Evolutionary conservation across 495 filamentous ascomycete genomes (phyloP), one percentile per base, ranked within the genome.

Genomic region (Daldinia loculata): DNA sequence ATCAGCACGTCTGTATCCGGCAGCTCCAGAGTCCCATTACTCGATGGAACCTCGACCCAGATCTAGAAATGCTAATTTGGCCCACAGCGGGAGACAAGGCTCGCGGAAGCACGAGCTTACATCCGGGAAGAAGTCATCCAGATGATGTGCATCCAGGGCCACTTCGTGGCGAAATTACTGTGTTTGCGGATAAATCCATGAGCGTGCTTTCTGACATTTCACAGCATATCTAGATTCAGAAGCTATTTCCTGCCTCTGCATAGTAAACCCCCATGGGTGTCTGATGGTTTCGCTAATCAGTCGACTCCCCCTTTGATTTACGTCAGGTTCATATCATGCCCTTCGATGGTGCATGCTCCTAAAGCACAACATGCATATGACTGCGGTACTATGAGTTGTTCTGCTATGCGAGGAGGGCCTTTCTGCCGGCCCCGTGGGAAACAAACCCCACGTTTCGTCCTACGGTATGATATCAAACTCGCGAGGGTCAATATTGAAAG

Each of bases 51-150:
- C 64, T 66, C 72, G 68, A 71, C 72, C 72, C 72, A 71, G 72
- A 71, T 72, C 72, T 71, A 75, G 69, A 75, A 75, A 74, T 70
- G 51, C 61, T 66, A 75, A 75, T 67, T 66, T 53, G 68, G 65
- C 72, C 68, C 68, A 75, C 68, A 72, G 68, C 68, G 72, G 72
- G 69, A 75, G 69, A 71, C 72, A 75, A 71, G 72, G 63, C 72
- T 72, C 72, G 72, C 72, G 72, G 72, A 75, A 72, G 72, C 72
- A 75, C 50, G 30, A 75, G 11, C 69, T 67, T 64, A 70, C 72
- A 71, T 71, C 72, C 72, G 72, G 72, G 39, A 38, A 72, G 69
- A 62, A 66, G 72, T 67, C 63, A 75, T 71, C 72, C 68, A 72
- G 72, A 71, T 75, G 72, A 75, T 75, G 65, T 72, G 69, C 72